Evolutionary conservation across 2,329 filamentous ascomycete genomes (phyloP).

Genomic region (Aspergillus oerlinghausenensis): DNA sequence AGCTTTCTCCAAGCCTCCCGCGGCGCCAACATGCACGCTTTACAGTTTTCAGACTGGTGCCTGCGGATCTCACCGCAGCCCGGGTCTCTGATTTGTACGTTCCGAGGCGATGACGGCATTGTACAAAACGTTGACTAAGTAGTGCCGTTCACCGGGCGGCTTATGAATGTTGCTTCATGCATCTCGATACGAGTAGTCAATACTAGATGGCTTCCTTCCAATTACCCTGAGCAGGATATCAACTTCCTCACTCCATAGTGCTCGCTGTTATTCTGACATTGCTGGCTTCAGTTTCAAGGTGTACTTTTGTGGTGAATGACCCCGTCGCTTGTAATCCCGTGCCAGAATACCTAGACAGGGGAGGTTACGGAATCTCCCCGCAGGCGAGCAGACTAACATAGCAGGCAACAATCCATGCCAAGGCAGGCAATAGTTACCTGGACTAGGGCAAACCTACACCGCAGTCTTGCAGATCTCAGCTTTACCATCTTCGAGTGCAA

Average conservation of each 20-base stretch:
- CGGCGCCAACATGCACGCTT: not conserved
- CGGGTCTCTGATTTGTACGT: not conserved
- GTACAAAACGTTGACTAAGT: not conserved
- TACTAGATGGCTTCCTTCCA: not conserved
- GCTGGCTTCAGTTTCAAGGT: not conserved
- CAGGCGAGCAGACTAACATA: not conserved
- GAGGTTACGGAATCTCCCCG: not conserved
- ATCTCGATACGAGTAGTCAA: not conserved
- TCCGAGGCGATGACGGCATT: not conserved
- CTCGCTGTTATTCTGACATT: not conserved
- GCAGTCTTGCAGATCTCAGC: not conserved
- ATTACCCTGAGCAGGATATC: not conserved
- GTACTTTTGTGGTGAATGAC: not conserved
- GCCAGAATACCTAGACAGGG: not conserved
- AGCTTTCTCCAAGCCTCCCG: not conserved
- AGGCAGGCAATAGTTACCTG: not conserved
- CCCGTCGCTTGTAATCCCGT: not conserved
- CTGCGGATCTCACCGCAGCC: not conserved
- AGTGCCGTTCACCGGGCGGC: not conserved
- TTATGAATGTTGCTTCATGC: not conserved
- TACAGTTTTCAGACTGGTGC: not conserved
- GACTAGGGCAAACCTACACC: not conserved
- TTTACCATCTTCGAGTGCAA: not conserved
- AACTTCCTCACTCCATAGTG: not conserved
- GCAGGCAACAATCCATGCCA: not conserved